Evolutionary conservation across 2,329 filamentous ascomycete genomes (phyloP).

Genomic region (Scedosporium boydii): DNA sequence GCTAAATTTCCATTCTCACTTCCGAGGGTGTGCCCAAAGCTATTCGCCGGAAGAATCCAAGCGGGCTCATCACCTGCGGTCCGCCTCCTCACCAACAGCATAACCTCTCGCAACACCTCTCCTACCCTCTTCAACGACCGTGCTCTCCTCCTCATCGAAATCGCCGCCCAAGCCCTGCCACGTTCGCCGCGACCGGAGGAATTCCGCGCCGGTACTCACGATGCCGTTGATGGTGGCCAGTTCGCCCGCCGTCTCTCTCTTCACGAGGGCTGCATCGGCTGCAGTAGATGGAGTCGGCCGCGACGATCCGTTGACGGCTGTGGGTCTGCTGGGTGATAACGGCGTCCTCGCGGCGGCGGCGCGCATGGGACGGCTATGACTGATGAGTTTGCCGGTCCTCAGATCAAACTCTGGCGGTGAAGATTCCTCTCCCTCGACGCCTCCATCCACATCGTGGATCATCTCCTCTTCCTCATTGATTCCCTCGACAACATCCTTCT

Average conservation of each 20-base stretch:
- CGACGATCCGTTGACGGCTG: slow-evolving; percentile 9
- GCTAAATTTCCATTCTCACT: too few species aligned
- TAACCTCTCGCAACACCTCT: slow-evolving; percentile 87
- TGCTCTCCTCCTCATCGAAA: slow-evolving; percentile 55
- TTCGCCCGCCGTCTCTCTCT: slow-evolving; percentile 49
- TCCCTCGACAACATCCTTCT: slow-evolving; percentile 11
- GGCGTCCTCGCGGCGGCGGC: slow-evolving; percentile 20
- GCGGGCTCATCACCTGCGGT: slow-evolving; percentile 11
- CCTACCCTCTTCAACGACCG: slow-evolving; percentile 73
- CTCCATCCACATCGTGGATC: slow-evolving; percentile 25
- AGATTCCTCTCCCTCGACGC: slow-evolving; percentile 57
- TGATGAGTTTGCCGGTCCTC: slow-evolving; percentile 74
- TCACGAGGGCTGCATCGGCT: slow-evolving; percentile 36
- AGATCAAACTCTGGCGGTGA: slow-evolving; percentile 87
- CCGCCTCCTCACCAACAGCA: slow-evolving; percentile 52
- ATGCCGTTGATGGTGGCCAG: slow-evolving; percentile 75
- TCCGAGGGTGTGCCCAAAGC: neutral
- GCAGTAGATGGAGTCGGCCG: slow-evolving; percentile 23
- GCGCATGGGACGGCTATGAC: slow-evolving; percentile 66
- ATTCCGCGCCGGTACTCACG: slow-evolving; percentile 87
- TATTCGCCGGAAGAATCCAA: neutral
- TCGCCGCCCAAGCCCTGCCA: slow-evolving; percentile 92
- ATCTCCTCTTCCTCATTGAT: slow-evolving; percentile 16
- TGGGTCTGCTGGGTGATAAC: slow-evolving; percentile 13
- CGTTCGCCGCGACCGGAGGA: slow-evolving; percentile 67